phyloP scores from a whole-genome alignment of 148 eudicot species.

The Selenicereus undatus region DNA sequence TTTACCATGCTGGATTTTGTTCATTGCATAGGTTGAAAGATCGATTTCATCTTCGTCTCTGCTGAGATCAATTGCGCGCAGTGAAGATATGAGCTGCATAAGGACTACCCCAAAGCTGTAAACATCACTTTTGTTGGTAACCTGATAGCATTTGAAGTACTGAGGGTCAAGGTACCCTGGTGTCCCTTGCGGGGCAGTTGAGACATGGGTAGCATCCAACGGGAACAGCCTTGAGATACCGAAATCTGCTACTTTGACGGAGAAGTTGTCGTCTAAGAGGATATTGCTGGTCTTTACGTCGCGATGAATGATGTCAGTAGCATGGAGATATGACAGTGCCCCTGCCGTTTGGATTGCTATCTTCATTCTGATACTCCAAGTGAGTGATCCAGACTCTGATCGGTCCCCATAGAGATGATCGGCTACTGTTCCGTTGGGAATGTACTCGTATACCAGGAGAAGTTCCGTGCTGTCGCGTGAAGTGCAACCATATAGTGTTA shows the following conservation, averaged over 20 bases:
- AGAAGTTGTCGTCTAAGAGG: constrained; percentile 29
- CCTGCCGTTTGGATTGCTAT: constrained; percentile 50
- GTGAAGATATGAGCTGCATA: constrained; percentile 55
- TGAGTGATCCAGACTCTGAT: constrained; percentile 24
- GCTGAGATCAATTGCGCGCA: constrained; percentile 48
- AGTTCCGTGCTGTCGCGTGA: constrained; percentile 41
- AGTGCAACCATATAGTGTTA: constrained; percentile 54
- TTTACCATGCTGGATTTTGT: constrained; percentile 39
- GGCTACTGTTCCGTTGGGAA: constrained; percentile 60
- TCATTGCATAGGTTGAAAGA: constrained; percentile 46
- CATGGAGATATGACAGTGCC: constrained; percentile 55
- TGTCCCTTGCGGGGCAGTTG: constrained; percentile 43
- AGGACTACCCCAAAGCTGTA: constrained; percentile 51
- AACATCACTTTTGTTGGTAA: constrained; percentile 45
- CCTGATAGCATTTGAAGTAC: constrained; percentile 50
- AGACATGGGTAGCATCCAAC: constrained; percentile 37
- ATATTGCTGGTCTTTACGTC: constrained; percentile 50
- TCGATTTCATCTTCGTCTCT: constrained; percentile 46
- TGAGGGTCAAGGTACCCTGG: constrained; percentile 50
- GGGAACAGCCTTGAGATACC: constrained; percentile 58
- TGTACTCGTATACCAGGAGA: constrained; percentile 26
- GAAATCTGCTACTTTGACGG: constrained; percentile 61
- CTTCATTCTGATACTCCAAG: constrained; percentile 50
- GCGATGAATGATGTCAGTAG: constrained; percentile 52
- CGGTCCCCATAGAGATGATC: constrained; percentile 50